A percentile compares a stretch with the other conserved stretches of the same genome.
These are phyloP conservation scores for Tricholoma sp. DNA, from an alignment of 768 basidiomycete species.

Conservation along the genomic window DNA sequence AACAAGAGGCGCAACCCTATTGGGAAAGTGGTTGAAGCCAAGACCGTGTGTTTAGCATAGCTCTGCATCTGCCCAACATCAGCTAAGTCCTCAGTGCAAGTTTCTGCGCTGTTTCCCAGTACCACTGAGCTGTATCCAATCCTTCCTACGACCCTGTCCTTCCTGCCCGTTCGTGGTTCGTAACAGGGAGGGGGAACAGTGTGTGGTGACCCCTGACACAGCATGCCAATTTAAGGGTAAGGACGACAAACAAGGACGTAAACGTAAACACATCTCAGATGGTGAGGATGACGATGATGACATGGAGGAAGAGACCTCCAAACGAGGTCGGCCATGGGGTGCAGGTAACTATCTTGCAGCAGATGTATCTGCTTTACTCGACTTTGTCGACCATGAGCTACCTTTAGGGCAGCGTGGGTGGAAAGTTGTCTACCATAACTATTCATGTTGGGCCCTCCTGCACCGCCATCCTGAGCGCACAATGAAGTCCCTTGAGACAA, in stretches of 20 bases:
- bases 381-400: no score
- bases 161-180: no score
- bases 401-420: constrained; percentile 15
- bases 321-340: constrained; percentile 12
- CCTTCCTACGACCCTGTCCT: no score
- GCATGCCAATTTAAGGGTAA: background rate
- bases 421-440: background rate
- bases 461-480: background rate
- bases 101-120: no score
- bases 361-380: constrained; percentile 17
- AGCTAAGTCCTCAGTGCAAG: no score
- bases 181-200: constrained; percentile 4
- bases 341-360: constrained; percentile 14
- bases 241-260: constrained; percentile 7
- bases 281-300: constrained; percentile 1
- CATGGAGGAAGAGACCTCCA: constrained; percentile 3
- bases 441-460: background rate
- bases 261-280: constrained; percentile 19
- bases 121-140: no score
- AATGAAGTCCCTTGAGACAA: background rate
- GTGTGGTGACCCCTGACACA: background rate
- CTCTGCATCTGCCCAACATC: no score
- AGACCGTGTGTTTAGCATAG: no score
- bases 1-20: no score
- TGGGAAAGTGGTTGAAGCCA: no score